A percentile compares a stretch with the other conserved stretches of the same genome.
Conservation (phyloP, 2,329 filamentous ascomycete species). For the Acrocalymma vagum region DNA sequence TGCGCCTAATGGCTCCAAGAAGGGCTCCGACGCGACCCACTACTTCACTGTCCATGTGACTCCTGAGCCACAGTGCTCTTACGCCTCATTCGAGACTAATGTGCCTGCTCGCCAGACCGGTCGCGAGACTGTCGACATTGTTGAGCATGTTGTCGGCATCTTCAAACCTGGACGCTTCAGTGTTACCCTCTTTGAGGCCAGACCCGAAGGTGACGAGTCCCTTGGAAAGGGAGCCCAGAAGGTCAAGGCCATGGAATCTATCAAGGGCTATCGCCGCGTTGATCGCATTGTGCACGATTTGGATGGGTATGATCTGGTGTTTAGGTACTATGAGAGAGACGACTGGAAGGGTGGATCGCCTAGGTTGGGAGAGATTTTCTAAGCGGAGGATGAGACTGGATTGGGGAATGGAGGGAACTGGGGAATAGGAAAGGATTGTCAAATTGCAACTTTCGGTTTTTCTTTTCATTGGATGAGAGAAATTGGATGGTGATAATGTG, state of each 20-base stretch:
- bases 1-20: constrained; percentile 55
- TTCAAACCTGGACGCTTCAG: constrained; percentile 98
- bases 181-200: constrained; percentile 94
- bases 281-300: constrained; percentile 97
- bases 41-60: constrained; percentile 99
- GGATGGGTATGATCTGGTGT: constrained; percentile 96
- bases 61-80: constrained; percentile 95
- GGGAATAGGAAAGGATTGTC: no score
- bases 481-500: no score
- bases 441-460: no score
- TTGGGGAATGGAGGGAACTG: not conserved
- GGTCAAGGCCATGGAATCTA: constrained; percentile 72
- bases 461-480: no score
- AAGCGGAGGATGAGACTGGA: not conserved
- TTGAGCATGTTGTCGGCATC: constrained; percentile 92
- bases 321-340: constrained; percentile 93
- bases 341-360: constrained; percentile 76
- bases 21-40: constrained; percentile 61
- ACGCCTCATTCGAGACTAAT: constrained; percentile 98
- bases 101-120: constrained; percentile 89
- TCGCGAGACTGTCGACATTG: constrained; percentile 86
- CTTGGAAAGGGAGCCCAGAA: constrained; percentile 44
- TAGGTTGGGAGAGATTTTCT: constrained; percentile 63
- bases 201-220: constrained; percentile 62
- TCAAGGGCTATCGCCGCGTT: constrained; percentile 86